phyloP scores from a whole-genome alignment of 805 yeast genomes.

The Barnettozyma sucrosica region DNA sequence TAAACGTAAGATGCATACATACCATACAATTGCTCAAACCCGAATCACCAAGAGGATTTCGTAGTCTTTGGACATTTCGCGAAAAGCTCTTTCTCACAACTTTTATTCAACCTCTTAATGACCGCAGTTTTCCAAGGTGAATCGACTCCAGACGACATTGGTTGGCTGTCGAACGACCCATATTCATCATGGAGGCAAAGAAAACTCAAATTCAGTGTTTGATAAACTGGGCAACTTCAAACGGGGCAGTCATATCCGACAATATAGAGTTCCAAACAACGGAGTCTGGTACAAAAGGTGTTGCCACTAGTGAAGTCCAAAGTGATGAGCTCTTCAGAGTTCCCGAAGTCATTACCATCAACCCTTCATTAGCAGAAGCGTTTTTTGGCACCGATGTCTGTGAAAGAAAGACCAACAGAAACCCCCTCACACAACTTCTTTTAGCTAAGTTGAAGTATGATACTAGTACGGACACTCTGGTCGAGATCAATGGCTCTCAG shows the following conservation, averaged over 20 bases:
- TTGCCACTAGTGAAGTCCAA: conserved; percentile 17
- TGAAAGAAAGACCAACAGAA: conserved; percentile 13
- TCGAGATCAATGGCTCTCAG: not conserved
- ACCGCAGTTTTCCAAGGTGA: too few relatives aligned
- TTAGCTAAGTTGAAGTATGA: conserved; percentile 39
- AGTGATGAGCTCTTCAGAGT: conserved; percentile 29
- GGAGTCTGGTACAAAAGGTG: conserved; percentile 33
- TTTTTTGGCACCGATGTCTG: conserved; percentile 20
- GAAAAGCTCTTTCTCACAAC: too few relatives aligned
- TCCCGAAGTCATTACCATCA: conserved; percentile 34
- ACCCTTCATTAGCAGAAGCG: conserved; percentile 30
- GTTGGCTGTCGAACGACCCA: too few relatives aligned
- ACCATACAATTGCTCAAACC: too few relatives aligned
- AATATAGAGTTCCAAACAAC: conserved; percentile 29
- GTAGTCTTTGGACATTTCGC: too few relatives aligned
- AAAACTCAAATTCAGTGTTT: conserved; percentile 4
- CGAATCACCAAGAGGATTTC: too few relatives aligned
- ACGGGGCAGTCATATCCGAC: conserved; percentile 35
- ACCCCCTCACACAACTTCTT: conserved; percentile 28
- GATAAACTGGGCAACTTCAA: conserved; percentile 33
- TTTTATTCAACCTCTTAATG: too few relatives aligned
- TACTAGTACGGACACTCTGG: conserved; percentile 12
- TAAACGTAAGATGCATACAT: too few relatives aligned
- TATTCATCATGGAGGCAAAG: not conserved
- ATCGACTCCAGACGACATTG: too few relatives aligned